Evolutionary conservation across 352 stramenopile genomes (phyloP), one percentile per base, ranked within the genome.

Genomic region (Phytophthora pseudosyringae): DNA sequence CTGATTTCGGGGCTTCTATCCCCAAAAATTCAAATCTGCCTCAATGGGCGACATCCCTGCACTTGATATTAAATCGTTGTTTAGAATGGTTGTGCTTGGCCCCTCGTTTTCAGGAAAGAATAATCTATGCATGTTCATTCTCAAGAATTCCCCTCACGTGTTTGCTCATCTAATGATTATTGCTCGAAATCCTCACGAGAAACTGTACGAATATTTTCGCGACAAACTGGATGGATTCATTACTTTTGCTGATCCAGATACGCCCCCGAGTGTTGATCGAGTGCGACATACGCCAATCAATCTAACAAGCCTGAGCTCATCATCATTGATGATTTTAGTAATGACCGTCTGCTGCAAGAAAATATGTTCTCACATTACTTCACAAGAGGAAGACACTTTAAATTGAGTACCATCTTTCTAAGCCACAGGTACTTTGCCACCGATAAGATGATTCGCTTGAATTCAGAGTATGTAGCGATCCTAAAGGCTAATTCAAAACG

Each of bases 261-360:
- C 0, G 0, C 53, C 53, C 2, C 53, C 41, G 0, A 51, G 12
- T 15, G 40, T 61, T 44, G 41, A 61, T 45, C 29, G 46, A 28
- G 32, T 61, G 3, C 40, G 53, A 0, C 40, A 45, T 28, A 52
- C 41, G 0, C 51, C 51, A 40, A 28, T 61, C 0, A 61, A n/a
- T 41, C 40, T 6, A 59, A 51, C 8, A 60, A 70, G 31, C 47
- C 53, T 26, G 55, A 71, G 32, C 28, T 70, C 5, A 46, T 70
- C 0, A 56, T 70, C 28, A 70, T 65, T 8, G 54, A 65, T 40
- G 62, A 70, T 3, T 70, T 61, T 6, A 51, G 25, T 5, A 70
- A 70, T 21, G 62, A 65, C 46, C 10, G 25, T 2, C 15, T 44
- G 2, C 47, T 70, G 0, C 62, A 60, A 5, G 51, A 60, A 9